Evolutionary conservation across 1,139 yeast genomes (phyloP).

Genomic region (Eremothecium cymbalariae): DNA sequence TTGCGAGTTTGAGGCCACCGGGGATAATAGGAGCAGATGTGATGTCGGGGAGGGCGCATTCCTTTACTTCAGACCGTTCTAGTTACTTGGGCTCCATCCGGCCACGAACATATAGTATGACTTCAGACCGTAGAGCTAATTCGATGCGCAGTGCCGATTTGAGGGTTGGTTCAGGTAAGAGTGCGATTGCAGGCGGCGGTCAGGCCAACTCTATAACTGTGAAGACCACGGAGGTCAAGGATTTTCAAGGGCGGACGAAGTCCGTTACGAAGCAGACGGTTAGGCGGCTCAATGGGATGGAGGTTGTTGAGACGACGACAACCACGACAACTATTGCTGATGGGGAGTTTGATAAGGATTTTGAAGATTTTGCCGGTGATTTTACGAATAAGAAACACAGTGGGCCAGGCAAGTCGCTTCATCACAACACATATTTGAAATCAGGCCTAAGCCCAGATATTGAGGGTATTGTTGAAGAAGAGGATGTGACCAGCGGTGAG

Average conservation of each 20-base stretch:
- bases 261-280: constrained; percentile 29
- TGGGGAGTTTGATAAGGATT: constrained; percentile 22
- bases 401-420: constrained; percentile 9
- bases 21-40: constrained; percentile 13
- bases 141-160: too few species aligned
- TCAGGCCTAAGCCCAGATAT: not conserved
- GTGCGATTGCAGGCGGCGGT: constrained; percentile 8
- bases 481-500: too few species aligned
- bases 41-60: constrained; percentile 4
- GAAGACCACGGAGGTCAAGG: constrained; percentile 27
- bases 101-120: constrained; percentile 10
- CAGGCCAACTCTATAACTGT: constrained; percentile 22
- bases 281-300: constrained; percentile 27
- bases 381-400: constrained; percentile 17
- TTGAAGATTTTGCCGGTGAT: constrained; percentile 29
- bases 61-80: constrained; percentile 1
- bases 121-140: constrained; percentile 3
- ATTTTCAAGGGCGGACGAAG: constrained; percentile 28
- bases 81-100: constrained; percentile 6
- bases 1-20: constrained; percentile 15
- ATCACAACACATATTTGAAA: not conserved
- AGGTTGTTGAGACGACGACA: constrained; percentile 30
- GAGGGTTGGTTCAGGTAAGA: constrained; percentile 18
- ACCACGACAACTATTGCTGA: constrained; percentile 23
- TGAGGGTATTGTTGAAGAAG: constrained; percentile 6